These are phyloP conservation scores for Rutstroemia sp. DNA, from an alignment of 2,329 filamentous ascomycete species.

Conservation along the genomic window DNA sequence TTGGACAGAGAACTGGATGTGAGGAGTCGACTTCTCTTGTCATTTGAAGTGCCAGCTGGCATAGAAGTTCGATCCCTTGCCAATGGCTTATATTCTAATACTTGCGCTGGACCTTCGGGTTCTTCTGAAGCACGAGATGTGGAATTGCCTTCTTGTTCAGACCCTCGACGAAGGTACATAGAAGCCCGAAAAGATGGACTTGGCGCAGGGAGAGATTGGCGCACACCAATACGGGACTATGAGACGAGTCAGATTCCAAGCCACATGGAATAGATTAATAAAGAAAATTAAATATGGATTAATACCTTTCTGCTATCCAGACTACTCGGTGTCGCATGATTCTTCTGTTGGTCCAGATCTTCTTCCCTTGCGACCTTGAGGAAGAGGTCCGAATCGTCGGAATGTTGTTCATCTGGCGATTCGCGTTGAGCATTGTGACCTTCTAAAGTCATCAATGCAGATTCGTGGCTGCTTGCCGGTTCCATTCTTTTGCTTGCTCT, in stretches of 20 bases:
- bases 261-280: neutral
- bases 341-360: conserved; percentile 12
- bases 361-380: conserved; percentile 28
- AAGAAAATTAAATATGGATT: neutral
- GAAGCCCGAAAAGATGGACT: conserved; percentile 15
- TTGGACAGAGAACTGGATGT: conserved; percentile 18
- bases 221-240: conserved; percentile 24
- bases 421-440: conserved; percentile 14
- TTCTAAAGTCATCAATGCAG: conserved; percentile 23
- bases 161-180: conserved; percentile 22
- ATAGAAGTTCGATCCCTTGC: conserved; percentile 18
- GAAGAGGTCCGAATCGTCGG: conserved; percentile 29
- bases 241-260: conserved; percentile 10
- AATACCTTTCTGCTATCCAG: conserved; percentile 23
- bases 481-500: conserved; percentile 22
- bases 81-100: conserved; percentile 21
- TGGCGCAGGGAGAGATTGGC: conserved; percentile 23
- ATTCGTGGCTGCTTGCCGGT: conserved; percentile 9
- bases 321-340: conserved; percentile 13
- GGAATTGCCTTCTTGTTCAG: conserved; percentile 21
- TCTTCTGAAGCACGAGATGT: conserved; percentile 18
- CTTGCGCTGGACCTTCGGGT: conserved; percentile 21
- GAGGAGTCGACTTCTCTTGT: conserved; percentile 22
- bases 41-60: conserved; percentile 10
- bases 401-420: conserved; percentile 23